These are phyloP conservation scores for Ceratocystiopsis minuta DNA, from an alignment of 2,329 filamentous ascomycete genomes.

Conservation along the genomic window DNA sequence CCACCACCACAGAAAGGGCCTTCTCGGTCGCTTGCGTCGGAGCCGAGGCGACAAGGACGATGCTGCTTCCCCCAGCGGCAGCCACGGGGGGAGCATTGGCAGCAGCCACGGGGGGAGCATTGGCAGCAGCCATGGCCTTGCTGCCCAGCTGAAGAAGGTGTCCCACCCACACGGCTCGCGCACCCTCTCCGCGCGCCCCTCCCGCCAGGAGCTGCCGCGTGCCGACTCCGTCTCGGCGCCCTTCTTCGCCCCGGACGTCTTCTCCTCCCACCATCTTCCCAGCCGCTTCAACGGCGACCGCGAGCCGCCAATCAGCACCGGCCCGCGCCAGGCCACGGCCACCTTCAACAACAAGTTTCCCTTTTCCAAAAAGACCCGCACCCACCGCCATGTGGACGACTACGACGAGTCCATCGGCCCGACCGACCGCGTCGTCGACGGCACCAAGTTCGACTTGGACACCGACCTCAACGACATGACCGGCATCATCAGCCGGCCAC, in stretches of 20 bases:
- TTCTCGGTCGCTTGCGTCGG: constrained; percentile 29
- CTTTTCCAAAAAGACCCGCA: constrained; percentile 38
- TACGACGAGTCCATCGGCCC: constrained; percentile 41
- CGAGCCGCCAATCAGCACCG: constrained; percentile 9
- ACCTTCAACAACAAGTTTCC: constrained; percentile 46
- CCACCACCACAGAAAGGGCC: constrained; percentile 28
- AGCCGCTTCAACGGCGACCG: constrained; percentile 15
- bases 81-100: background rate
- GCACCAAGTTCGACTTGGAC: constrained; percentile 59
- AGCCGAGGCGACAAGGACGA: constrained; percentile 37
- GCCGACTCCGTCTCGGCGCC: constrained; percentile 13
- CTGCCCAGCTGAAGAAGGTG: constrained; percentile 26
- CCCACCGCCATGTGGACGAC: constrained; percentile 29
- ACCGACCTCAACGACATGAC: constrained; percentile 83
- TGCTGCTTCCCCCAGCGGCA: background rate
- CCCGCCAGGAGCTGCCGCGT: constrained; percentile 27
- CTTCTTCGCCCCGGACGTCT: constrained; percentile 9
- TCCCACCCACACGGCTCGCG: constrained; percentile 28
- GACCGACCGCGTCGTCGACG: constrained; percentile 32
- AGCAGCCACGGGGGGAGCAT: background rate
- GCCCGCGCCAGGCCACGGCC: constrained; percentile 27
- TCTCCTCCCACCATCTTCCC: constrained; percentile 7
- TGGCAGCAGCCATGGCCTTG: background rate
- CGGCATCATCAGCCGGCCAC: constrained; percentile 61
- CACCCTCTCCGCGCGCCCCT: constrained; percentile 32